Base-by-base conservation (phyloP, 352 stramenopile genomes). In the Phytophthora fragariae region DNA sequence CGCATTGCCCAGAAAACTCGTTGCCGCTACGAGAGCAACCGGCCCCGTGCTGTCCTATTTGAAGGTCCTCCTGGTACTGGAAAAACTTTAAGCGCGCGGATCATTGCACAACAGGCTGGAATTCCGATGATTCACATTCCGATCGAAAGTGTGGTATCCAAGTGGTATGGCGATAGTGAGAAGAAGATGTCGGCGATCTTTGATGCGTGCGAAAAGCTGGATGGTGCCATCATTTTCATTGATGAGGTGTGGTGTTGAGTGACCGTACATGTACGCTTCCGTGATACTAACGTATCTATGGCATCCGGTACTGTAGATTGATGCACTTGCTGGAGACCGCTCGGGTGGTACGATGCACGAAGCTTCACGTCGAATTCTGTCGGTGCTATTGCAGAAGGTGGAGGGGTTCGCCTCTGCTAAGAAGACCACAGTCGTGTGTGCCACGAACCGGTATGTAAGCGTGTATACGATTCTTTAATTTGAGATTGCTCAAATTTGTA, bases 151-250 rank as follows among this genome's bases (percentile, higher is more conserved):
- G 89, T 99, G 54, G 92, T 98, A 41, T 97, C 91, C 31, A 98
- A 98, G 72, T 98, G 91, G 90, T 99, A 98, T 59, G 95, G 95
- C 19, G 95, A 99, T 65, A 98, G 92, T 81, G 94, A 99, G 72
- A 98, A 98, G 78, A 96, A 97, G 57, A 94, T 99, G 81, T 94
- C 89, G 54, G 76, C 89, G n/a, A 98, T 99, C 53, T 97, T 99
- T 75, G 94, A 98, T 54, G 89, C 92, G 0, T 98, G 92, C 68
- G 91, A 98, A 64, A 94, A 98, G 72, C 77, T 98, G 24, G 88
- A 96, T 52, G 92, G 90, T 10, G 90, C 91, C 17, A 98, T 98
- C 72, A 97, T 98, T 71, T 98, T 98, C 62, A 97, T 98, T 72
- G 95, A 98, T 65, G 95, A 98, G 78, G 88, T 96, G 47, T 8